Evolutionary conservation across 345 rosid species (phyloP).

Genomic region (Murraya paniculata): DNA sequence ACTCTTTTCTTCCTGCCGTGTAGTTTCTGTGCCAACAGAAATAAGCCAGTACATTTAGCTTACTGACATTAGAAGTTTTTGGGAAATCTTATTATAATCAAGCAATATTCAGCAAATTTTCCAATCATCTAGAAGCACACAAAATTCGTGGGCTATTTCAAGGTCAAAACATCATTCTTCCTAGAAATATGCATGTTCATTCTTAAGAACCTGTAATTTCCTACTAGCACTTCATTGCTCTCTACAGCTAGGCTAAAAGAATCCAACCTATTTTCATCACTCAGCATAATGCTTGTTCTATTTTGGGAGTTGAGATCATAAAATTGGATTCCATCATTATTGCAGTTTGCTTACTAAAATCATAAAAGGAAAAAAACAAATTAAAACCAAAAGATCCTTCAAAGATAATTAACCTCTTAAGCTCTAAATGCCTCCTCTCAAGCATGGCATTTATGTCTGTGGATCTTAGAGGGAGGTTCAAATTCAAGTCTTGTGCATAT

Average conservation of each 20-base stretch:
- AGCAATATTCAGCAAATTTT: background rate
- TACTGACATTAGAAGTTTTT: background rate
- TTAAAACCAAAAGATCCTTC: background rate
- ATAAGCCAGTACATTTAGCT: constrained; percentile 12
- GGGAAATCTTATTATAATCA: background rate
- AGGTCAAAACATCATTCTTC: background rate
- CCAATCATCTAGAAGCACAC: background rate
- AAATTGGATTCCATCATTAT: background rate
- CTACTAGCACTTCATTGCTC: background rate
- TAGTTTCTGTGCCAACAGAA: constrained; percentile 27
- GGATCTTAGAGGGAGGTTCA: constrained; percentile 57
- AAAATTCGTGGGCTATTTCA: background rate
- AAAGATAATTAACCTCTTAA: constrained; percentile 41
- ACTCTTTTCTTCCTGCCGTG: constrained; percentile 50
- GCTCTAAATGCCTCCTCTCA: constrained; percentile 49
- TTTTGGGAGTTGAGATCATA: background rate
- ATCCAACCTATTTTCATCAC: background rate
- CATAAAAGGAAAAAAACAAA: background rate
- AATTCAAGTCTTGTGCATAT: constrained; percentile 54
- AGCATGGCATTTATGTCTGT: constrained; percentile 46
- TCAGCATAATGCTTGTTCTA: background rate
- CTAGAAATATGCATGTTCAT: background rate
- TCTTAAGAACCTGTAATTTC: too few relatives aligned
- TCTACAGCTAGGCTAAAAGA: background rate
- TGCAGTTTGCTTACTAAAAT: background rate